These are phyloP conservation scores for Cytidiella melzeri DNA, from an alignment of 768 basidiomycete genomes.

Conservation along the genomic window DNA sequence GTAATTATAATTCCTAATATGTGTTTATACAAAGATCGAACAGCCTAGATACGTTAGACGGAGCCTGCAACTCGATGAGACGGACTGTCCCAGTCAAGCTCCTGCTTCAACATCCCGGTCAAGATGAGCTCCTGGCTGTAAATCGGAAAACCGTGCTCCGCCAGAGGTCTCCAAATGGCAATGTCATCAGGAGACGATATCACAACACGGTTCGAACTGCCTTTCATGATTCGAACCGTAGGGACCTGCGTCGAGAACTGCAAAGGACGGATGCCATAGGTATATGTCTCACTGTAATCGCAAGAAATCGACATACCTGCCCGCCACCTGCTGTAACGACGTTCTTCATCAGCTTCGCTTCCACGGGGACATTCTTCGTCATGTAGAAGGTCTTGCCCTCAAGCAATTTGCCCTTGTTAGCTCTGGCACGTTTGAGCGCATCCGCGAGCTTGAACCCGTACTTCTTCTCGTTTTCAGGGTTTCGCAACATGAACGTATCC, in stretches of 20 bases:
- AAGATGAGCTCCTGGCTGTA: constrained; percentile 68
- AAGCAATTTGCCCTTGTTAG: constrained; percentile 49
- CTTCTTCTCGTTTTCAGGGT: constrained; percentile 58
- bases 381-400: constrained; percentile 66
- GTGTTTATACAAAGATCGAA: background rate
- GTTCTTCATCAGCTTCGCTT: constrained; percentile 56
- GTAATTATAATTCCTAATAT: background rate
- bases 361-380: constrained; percentile 57
- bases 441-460: constrained; percentile 59
- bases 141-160: constrained; percentile 43
- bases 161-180: constrained; percentile 60
- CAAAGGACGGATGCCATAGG: too few species aligned
- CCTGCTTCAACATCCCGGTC: constrained; percentile 56
- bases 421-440: constrained; percentile 53
- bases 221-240: constrained; percentile 48
- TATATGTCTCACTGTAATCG: too few species aligned
- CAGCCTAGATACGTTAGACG: constrained; percentile 1
- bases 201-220: constrained; percentile 46
- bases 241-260: constrained; percentile 44
- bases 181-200: constrained; percentile 63
- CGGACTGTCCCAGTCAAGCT: constrained; percentile 56
- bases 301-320: constrained; percentile 40
- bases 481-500: constrained; percentile 49
- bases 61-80: constrained; percentile 10
- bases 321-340: constrained; percentile 70